Base-by-base conservation (phyloP, 768 basidiomycete species). In the Lactifluus piperatus region DNA sequence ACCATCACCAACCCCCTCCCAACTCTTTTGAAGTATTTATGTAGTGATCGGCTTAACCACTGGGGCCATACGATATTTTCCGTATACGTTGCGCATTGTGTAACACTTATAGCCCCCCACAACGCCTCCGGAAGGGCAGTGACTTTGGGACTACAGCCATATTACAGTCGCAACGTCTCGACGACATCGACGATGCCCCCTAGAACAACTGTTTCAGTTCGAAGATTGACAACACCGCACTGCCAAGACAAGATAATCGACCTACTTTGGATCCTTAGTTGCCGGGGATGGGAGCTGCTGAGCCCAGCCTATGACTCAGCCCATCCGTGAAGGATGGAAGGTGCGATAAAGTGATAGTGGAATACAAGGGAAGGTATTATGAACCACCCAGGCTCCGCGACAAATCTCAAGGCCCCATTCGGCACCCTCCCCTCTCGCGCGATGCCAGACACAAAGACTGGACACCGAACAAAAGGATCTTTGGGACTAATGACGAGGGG, bases 391-490 rank as follows among this genome's bases (percentile, higher is more conserved):
- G 52, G 43, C 64, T 54, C 57, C 54, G 41, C 62, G 39, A 56
- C 57, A 59, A 55, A 53, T 65, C 58, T 63, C 64, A 65, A 60
- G 51, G 52, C 46, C 52, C 37, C 50, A 57, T 3, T 27, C 41
- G 45, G 50, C 46, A 48, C 62, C 64, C 64, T 60, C 57, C 57
- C 56, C 58, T 50, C 50, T 43, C 20, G 52, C 50, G 26, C 46
- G 3, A 39, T 5, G 43, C 46, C 55, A 51, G 29, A 51, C 53
- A 58, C 62, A 56, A 48, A 45, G 62, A 70, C 66, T 66, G 69
- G 65, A 73, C 72, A 73, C 75, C 72, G 66, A 68, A 68, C 65
- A 61, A 60, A 64, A 73, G 71, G 73, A 74, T 81, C 79, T 78
- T 78, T 62, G 75, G 73, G 71, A 62, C 62, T 61, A 62, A 66